Percentiles rank a stretch among this genome's conserved stretches.
phyloP scores from a whole-genome alignment of 2,329 filamentous ascomycete species.

The Sclerotinia spermophila region DNA sequence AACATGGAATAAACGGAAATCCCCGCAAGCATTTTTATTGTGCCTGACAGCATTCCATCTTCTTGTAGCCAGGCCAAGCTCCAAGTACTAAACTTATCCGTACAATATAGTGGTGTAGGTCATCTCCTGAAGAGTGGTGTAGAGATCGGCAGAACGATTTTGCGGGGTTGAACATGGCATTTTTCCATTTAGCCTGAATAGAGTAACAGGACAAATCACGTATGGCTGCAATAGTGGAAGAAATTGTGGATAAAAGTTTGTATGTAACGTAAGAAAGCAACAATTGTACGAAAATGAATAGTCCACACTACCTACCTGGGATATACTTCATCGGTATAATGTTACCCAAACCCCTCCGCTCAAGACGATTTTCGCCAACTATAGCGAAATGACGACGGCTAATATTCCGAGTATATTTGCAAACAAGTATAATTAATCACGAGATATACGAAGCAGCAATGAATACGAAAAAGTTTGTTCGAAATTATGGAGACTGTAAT shows the following conservation, averaged over 20 bases:
- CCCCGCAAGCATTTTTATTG: background rate
- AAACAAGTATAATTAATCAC: constrained; percentile 5
- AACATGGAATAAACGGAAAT: background rate
- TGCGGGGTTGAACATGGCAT: constrained; percentile 27
- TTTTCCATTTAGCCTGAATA: constrained; percentile 31
- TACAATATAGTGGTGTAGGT: background rate
- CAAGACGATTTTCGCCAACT: constrained; percentile 9
- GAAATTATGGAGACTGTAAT: constrained; percentile 22
- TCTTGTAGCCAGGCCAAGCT: background rate
- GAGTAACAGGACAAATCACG: background rate
- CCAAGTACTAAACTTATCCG: constrained; percentile 4
- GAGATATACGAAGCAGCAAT: constrained; percentile 1
- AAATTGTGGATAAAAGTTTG: background rate
- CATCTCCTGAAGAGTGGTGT: constrained; percentile 13
- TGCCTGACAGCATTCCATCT: constrained; percentile 1
- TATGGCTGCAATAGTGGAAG: background rate
- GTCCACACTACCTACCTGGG: no score
- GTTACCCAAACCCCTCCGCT: background rate
- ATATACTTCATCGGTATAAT: background rate
- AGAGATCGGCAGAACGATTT: constrained; percentile 30
- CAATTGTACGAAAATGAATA: background rate
- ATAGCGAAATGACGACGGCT: background rate
- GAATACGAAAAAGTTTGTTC: constrained; percentile 4
- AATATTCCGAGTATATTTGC: background rate
- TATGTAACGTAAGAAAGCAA: background rate